Evolutionary conservation across 495 filamentous ascomycete species (phyloP), one percentile per base, ranked within the genome.

Genomic region (Aspergillus nidulans): DNA sequence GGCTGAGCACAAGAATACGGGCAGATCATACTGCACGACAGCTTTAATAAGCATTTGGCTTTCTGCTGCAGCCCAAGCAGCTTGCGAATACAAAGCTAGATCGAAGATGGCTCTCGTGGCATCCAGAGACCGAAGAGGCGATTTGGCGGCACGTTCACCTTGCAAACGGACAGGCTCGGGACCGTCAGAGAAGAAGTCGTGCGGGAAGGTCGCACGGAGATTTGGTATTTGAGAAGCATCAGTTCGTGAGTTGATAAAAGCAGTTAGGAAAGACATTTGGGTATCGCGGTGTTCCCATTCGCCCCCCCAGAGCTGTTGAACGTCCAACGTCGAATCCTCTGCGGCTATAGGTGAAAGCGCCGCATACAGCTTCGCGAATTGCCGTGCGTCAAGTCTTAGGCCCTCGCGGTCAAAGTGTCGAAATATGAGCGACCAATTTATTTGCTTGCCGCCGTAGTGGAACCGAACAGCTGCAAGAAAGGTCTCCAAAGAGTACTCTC

Each of bases 241-340:
- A 10, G 95, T 75, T 47, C 90, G 81, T 9, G 90, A 84, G 3
- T 85, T 79, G 44, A 89, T 74, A 64, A 89, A 97, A 7, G 91
- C 89, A 53, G 84, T 85, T 36, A 97, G 76, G 63, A 99, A 95
- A 13, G 89, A 94, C 49, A 97, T 79, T 54, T 97, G 95, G 0
- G 95, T 89, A 42, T 91, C 82, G 18, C 84, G 81, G 49, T 95
- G 79, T 44, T 88, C 81, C 94, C 95, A 97, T 42, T 84, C 78
- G 30, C 91, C 92, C 54, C 91, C 90, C 94, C 92, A 97, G 21
- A 99, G 78, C 34, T 77, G 81, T 67, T 95, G 87, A 42, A 96
- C 82, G 68, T 95, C 85, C 63, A 87, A 78, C 50, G 65, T 78
- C 24, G 71, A 61, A 38, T 85, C 79, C 21, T 86, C 82, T 42